Evolutionary conservation across 2,329 filamentous ascomycete genomes (phyloP).

Genomic region (Stylonectria norvegica): DNA sequence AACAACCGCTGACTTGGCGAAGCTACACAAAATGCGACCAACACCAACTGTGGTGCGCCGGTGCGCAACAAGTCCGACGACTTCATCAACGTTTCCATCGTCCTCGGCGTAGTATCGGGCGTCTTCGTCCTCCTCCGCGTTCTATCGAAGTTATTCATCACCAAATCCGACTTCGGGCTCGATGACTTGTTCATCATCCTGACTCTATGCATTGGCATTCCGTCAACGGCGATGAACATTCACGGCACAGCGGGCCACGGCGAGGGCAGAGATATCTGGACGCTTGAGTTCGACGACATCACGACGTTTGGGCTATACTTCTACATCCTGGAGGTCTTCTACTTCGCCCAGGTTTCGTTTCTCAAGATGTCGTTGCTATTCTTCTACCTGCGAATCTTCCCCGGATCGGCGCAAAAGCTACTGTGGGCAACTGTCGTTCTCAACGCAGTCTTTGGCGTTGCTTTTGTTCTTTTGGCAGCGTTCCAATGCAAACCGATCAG

Average conservation of each 20-base stretch:
- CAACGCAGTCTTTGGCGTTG: constrained; percentile 22
- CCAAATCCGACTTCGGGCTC: constrained; percentile 14
- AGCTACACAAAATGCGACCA: constrained; percentile 15
- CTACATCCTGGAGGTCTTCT: constrained; percentile 13
- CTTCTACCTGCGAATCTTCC: constrained; percentile 20
- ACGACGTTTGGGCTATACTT: constrained; percentile 16
- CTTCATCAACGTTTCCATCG: constrained; percentile 15
- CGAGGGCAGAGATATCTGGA: constrained; percentile 17
- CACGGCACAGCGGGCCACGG: constrained; percentile 15
- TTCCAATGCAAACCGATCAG: constrained; percentile 39
- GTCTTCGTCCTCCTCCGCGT: constrained; percentile 17
- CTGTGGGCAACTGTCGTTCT: constrained; percentile 16
- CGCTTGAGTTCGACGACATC: constrained; percentile 11
- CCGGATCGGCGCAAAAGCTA: constrained; percentile 8
- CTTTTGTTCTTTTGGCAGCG: constrained; percentile 32
- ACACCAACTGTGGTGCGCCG: constrained; percentile 11
- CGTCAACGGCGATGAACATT: constrained; percentile 15
- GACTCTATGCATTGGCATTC: constrained; percentile 9
- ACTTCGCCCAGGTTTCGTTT: constrained; percentile 14
- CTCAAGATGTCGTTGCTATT: constrained; percentile 19
- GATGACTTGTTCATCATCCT: constrained; percentile 17
- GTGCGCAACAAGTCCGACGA: constrained; percentile 13
- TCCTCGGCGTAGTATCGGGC: constrained; percentile 15
- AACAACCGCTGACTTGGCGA: constrained; percentile 1
- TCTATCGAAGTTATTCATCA: constrained; percentile 15